Conservation (phyloP, 208 protist species). For the Leishmania tarentolae region DNA sequence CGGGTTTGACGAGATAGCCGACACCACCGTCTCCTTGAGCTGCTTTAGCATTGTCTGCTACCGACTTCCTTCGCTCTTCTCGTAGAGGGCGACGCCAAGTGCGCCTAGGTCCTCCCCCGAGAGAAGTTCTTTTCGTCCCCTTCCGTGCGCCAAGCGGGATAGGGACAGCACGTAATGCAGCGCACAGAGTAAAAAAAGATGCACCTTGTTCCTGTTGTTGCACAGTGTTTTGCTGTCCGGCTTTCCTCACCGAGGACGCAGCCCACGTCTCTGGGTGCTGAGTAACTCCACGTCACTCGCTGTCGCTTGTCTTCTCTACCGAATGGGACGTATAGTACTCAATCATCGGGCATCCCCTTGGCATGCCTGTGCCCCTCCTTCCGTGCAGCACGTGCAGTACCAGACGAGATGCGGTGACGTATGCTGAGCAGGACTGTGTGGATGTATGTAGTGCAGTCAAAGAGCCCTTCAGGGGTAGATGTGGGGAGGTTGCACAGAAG, state of each 20-base stretch:
- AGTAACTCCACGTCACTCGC: neutral
- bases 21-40: conserved; percentile 41
- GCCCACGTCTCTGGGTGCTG: neutral
- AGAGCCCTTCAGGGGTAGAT: neutral
- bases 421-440: neutral
- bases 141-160: neutral
- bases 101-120: neutral
- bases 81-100: neutral
- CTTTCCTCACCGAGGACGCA: neutral
- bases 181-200: neutral
- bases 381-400: neutral
- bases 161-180: neutral
- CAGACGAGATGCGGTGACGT: neutral
- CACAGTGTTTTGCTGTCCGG: neutral
- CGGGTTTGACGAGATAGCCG: conserved; percentile 37
- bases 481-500: neutral
- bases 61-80: neutral
- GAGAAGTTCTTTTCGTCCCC: neutral
- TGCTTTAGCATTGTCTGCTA: conserved; percentile 37
- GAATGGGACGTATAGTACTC: neutral
- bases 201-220: neutral
- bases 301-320: neutral
- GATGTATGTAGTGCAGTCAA: neutral
- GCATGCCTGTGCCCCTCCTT: neutral
- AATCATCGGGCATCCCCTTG: neutral